Base-by-base conservation (phyloP, 768 basidiomycete genomes). In the Galerina sulciceps region DNA sequence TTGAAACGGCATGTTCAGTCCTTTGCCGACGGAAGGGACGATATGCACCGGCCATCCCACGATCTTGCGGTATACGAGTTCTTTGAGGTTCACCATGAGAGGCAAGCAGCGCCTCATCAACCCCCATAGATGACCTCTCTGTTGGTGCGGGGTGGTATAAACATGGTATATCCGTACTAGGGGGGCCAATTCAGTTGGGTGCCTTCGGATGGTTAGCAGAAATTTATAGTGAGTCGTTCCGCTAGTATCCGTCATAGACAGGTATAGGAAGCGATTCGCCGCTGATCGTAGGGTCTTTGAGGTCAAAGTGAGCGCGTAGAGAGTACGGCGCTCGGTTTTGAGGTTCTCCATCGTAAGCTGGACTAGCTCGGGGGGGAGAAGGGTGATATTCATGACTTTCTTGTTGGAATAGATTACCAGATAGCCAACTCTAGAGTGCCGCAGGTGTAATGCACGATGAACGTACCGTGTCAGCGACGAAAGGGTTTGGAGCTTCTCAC, bases 381-480 rank as follows among this genome's bases (percentile, higher is more conserved):
- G 63, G 45, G 51, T 57, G 35, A 48, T 42, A 10, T 50, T 63
- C 45, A 76, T 73, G 57, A 2, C 26, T 31, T 31, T 8, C 26
- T 31, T 31, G 26, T 31, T 31, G 26, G 26, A 31, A 31, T 31
- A 31, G 4, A 3, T 31, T 31, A 4, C 26, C 8, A 31, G 26
- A 31, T 31, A 31, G 26, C 4, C 26, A 8, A 4, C 26, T 31
- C 26, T 31, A 8, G 26, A 31, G 5, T 31, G 26, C 26, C n/a
- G n/a, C n/a, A n/a, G 8, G 26, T 31, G 26, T 31, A 31, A 31
- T 31, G n/a, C n/a, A n/a, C n/a, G n/a, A n/a, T n/a, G n/a, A n/a
- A n/a, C n/a, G n/a, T n/a, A n/a, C n/a, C n/a, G n/a, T n/a, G n/a
- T n/a, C n/a, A n/a, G n/a, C n/a, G n/a, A n/a, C n/a, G n/a, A n/a